Evolutionary conservation across 139 green algal species (phyloP).

Genomic region (Coelastrella sp.): DNA sequence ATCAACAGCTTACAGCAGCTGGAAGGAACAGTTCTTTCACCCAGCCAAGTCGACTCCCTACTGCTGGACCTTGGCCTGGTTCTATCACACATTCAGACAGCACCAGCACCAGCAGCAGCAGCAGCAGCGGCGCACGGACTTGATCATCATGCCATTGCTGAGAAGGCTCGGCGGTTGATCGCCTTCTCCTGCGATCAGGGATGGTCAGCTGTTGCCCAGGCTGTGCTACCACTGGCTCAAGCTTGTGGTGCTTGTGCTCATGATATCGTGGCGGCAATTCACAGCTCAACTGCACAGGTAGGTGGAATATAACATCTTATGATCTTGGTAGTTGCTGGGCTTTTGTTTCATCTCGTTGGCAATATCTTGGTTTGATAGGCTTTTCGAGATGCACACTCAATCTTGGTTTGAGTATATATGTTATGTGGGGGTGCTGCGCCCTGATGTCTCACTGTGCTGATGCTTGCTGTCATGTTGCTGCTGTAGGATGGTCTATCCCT

Average conservation of each 20-base stretch:
- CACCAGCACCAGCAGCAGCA: background rate
- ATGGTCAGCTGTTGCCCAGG: slow-evolving; percentile 55
- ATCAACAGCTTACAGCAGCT: slow-evolving; percentile 27
- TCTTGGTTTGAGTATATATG: too few species aligned
- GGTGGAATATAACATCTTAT: too few species aligned
- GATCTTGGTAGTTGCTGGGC: too few species aligned
- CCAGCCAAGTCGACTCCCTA: slow-evolving; percentile 34
- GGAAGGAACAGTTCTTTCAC: background rate
- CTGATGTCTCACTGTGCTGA: too few species aligned
- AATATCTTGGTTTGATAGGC: too few species aligned
- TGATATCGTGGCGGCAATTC: slow-evolving; percentile 56
- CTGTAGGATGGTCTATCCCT: slow-evolving; percentile 39
- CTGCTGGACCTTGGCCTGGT: slow-evolving; percentile 63
- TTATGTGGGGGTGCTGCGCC: too few species aligned
- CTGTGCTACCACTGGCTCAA: slow-evolving; percentile 60
- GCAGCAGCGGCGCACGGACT: slow-evolving; percentile 2
- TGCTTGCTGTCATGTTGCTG: too few species aligned
- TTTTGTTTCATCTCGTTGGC: too few species aligned
- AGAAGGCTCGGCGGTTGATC: slow-evolving; percentile 62
- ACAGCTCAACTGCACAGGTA: slow-evolving; percentile 45
- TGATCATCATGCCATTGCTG: slow-evolving; percentile 22
- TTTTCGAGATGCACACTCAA: too few species aligned
- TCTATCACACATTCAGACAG: slow-evolving; percentile 54
- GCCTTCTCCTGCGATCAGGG: slow-evolving; percentile 70
- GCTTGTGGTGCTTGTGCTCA: slow-evolving; percentile 53